phyloP scores from a whole-genome alignment of 2,329 filamentous ascomycete species.

The Talaromyces pinophilus region DNA sequence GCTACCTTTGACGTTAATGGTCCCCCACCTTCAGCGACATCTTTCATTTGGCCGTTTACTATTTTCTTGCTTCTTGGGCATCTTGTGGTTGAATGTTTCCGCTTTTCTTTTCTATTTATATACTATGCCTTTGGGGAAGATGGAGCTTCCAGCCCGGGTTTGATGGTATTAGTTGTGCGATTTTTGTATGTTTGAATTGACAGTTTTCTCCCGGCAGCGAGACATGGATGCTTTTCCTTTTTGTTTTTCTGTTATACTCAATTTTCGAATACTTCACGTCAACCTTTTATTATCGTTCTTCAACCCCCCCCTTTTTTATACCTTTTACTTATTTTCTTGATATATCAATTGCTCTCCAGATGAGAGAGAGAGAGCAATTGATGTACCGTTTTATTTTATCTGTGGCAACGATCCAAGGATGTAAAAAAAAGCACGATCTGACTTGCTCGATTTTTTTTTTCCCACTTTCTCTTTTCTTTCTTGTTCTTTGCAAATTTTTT shows the following conservation, averaged over 20 bases:
- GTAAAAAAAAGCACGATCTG: conserved; percentile 8
- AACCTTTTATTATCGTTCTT: conserved; percentile 7
- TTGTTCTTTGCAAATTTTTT: conserved; percentile 12
- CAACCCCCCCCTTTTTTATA: background rate
- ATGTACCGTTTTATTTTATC: conserved; percentile 4
- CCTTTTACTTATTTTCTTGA: background rate
- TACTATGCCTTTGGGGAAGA: conserved; percentile 24
- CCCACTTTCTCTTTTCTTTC: background rate
- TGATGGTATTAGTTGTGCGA: conserved; percentile 30
- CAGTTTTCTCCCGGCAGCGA: conserved; percentile 22
- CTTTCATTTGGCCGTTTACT: conserved; percentile 27
- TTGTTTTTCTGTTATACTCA: conserved; percentile 7
- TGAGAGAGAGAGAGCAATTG: background rate
- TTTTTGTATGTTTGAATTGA: conserved; percentile 24
- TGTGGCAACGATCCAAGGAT: conserved; percentile 15
- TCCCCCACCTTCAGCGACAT: conserved; percentile 33
- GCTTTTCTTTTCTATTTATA: conserved; percentile 18
- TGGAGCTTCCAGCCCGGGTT: conserved; percentile 32
- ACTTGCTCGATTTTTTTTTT: background rate
- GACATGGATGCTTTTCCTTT: conserved; percentile 11
- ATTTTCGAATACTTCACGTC: conserved; percentile 17
- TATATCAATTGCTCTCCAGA: background rate
- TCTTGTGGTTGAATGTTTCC: conserved; percentile 32
- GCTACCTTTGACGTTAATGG: conserved; percentile 33
- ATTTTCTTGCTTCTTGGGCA: conserved; percentile 22